Base-by-base conservation (phyloP, 208 protist genomes). In the Phytomonas sp. region DNA sequence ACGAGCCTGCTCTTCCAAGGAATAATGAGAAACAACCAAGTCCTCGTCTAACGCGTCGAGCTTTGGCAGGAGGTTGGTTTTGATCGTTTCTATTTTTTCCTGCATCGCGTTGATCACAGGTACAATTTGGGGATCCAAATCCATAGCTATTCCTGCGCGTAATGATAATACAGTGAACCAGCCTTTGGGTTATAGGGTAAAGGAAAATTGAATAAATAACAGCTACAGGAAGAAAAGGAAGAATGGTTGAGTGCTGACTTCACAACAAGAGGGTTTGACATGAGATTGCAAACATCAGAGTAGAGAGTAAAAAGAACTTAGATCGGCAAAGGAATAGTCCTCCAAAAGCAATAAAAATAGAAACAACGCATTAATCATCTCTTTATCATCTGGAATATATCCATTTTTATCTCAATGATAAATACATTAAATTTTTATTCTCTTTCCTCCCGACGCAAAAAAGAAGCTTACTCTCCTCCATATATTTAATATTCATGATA, bases 1-100 rank as follows among this genome's bases (percentile, higher is more conserved):
- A 23, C 86, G 85, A 13, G 87, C 90, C 80, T 96, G 90, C 62
- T 90, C 85, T 28, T 90, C 87, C 9, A 84, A 71, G 1, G 70
- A 72, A 78, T 96, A 96, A 60, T 88, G 63, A 29, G 87, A 70
- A 4, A 91, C 78, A 8, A 93, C 60, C 15, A 77, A 67, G 53
- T 95, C 90, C 68, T 93, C 87, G 59, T 93, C 80, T 23, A 93
- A 78, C 23, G 71, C 43, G 11, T 56, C 68, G 13, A 95, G 77
- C 4, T 83, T 62, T 2, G 86, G 87, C 6, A 90, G 31, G 30
- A 92, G 75, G 9, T 83, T 65, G 0, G 7, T 32, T 4, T 82
- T 68, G 20, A 93, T 73, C 1, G 63, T 66, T 17, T 68, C 34
- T 0, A 89, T 70, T n/a, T 66, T 53, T 31, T 60, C 71, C 33